Base-by-base conservation (phyloP, 441 rosid species). In the Kokia cookei region DNA sequence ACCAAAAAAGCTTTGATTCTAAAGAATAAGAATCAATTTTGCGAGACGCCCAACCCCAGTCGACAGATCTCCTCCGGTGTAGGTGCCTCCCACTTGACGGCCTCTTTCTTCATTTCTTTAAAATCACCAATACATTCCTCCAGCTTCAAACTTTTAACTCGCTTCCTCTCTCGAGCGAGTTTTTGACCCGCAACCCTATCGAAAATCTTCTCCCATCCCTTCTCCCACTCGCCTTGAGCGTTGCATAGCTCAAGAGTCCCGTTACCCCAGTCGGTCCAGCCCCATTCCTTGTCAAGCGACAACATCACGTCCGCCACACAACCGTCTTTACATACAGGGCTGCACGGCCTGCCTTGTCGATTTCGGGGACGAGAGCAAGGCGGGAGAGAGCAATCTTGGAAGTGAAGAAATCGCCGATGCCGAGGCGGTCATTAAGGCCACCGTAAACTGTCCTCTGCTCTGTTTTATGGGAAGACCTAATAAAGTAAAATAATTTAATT, bases 361-460 rank as follows among this genome's bases (percentile, higher is more conserved):
- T 93, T 9, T 86, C 78, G 5, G 97, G 94, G 35, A 96, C 73
- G 35, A 93, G 87, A 0, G 98, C 85, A 65, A 92, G 89, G 43
- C 99, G 96, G 26, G 98, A 88, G 70, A 96, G 97, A 11, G 99
- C 98, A 0, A 83, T 82, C 0, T 64, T 74, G 2, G 98, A 92
- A 64, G 91, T 77, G 73, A 80, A 73, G 61, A 83, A 73, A 50
- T 92, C 94, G n/a, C 99, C 98, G 2, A 96, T 69, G 7, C 99
- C 99, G 2, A 96, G 88, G 3, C 99, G 91, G 82, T 96, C 99
- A 66, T 96, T 96, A 76, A 93, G 89, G 37, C 97, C 99, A 7
- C 97, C 96, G 65, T 89, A 96, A n/a, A 80, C 65, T 19, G 99
- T 75, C 55, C 22, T 19, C 22, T 19, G 22, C 22, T 19, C 22